Evolutionary conservation across 176 grass and related monocot species (phyloP), one percentile per base, ranked within the genome.

Genomic region (Triticum dicoccoides): DNA sequence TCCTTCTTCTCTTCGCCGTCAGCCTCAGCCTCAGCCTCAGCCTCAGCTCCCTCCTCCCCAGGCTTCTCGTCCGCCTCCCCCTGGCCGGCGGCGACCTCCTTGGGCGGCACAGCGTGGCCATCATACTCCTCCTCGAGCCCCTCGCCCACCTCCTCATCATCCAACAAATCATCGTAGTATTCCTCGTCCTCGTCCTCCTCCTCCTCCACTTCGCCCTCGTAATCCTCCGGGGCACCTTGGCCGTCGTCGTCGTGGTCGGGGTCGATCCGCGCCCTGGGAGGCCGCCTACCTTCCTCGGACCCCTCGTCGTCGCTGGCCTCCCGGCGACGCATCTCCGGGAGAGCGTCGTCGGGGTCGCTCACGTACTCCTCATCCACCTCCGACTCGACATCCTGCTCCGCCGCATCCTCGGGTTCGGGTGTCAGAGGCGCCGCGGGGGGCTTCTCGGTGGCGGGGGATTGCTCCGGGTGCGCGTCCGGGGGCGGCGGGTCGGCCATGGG

Each of bases 301-400:
- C 91, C 94, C 80, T 99, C 97, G 73, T 99, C 94, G 87, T 95
- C 95, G 34, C 94, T 95, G 66, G 94, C 94, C 83, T 96, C 92
- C 58, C 90, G 82, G 52, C 97, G 97, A 69, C 94, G 97, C 94
- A 94, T 90, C 79, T 83, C 64, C 5, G 94, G 92, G 15, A 99
- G 90, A 67, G 85, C 78, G 49, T 97, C 97, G 52, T 99, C 94
- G 17, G 92, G 92, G 85, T 99, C 97, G 86, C 90, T 93, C 89
- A 94, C 92, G 72, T 99, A 99, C 76, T 97, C 97, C 41, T 69
- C 87, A 2, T 76, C 44, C 44, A 76, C 73, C 44, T 76, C 44
- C 9, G 73, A 76, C 25, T 88, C 88, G 11, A 69, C 91, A 27
- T 69, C 69, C 17, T 30, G 69, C 32, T 35, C 84, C 62, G 62